phyloP scores from a whole-genome alignment of 2,329 filamentous ascomycete species.

The Phialophora tarda region DNA sequence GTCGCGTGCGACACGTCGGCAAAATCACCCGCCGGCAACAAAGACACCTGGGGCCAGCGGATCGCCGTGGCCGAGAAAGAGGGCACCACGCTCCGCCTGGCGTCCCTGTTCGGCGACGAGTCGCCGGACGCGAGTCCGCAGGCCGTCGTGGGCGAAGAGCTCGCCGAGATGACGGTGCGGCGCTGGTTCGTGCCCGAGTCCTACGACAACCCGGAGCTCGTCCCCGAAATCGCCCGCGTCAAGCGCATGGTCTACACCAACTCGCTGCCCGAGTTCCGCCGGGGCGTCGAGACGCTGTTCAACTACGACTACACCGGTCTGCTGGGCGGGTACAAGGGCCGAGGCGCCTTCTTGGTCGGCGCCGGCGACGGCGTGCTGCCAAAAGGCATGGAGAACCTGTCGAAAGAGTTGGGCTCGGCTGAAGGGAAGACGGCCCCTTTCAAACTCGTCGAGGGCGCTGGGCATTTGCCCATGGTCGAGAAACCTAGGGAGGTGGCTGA shows the following conservation, averaged over 20 bases:
- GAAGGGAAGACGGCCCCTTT: conserved; percentile 66
- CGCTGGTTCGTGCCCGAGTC: conserved; percentile 72
- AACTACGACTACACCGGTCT: conserved; percentile 26
- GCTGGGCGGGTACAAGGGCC: conserved; percentile 18
- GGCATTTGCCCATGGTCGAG: conserved; percentile 86
- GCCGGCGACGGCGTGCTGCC: conserved; percentile 71
- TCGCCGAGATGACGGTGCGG: conserved; percentile 73
- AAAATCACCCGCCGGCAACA: conserved; percentile 73
- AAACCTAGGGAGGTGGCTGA: conserved; percentile 58
- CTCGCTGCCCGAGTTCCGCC: conserved; percentile 68
- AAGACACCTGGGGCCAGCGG: conserved; percentile 78
- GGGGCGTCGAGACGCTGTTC: conserved; percentile 23
- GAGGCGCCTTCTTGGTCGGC: conserved; percentile 25
- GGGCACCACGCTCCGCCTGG: conserved; percentile 40
- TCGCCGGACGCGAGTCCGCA: conserved; percentile 52
- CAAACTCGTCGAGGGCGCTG: conserved; percentile 70
- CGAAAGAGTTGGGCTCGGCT: conserved; percentile 66
- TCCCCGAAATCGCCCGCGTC: conserved; percentile 63
- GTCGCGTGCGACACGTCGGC: conserved; percentile 81
- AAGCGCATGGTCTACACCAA: conserved; percentile 73
- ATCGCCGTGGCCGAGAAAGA: conserved; percentile 70
- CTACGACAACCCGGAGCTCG: conserved; percentile 59
- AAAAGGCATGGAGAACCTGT: conserved; percentile 66
- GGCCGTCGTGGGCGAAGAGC: conserved; percentile 63
- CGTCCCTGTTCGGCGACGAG: conserved; percentile 20